Evolutionary conservation across 768 basidiomycete species (phyloP).

Genomic region (Tubosaeta brunneosetosa): DNA sequence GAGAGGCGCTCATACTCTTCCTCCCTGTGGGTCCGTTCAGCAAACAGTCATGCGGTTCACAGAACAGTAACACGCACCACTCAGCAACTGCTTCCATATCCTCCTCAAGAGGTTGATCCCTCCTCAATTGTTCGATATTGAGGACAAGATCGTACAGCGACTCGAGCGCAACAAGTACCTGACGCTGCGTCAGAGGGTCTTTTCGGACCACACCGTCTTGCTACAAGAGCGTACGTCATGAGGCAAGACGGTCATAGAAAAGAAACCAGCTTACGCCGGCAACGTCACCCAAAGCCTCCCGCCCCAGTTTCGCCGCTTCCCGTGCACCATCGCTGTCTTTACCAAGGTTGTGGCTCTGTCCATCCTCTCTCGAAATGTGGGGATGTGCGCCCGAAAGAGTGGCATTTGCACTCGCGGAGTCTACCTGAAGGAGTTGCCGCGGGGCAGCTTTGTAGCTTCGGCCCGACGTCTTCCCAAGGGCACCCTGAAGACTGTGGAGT

Average conservation of each 20-base stretch:
- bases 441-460: conserved; percentile 96
- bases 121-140: conserved; percentile 76
- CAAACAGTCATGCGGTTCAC: neutral
- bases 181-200: conserved; percentile 74
- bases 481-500: conserved; percentile 80
- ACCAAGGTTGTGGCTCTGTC: conserved; percentile 19
- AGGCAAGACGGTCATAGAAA: neutral
- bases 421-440: conserved; percentile 89
- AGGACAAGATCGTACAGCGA: conserved; percentile 80
- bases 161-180: conserved; percentile 78
- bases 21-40: conserved; percentile 42
- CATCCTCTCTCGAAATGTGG: conserved; percentile 53
- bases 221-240: conserved; percentile 30
- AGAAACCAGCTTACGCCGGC: conserved; percentile 40
- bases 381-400: conserved; percentile 39
- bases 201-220: conserved; percentile 57
- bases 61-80: conserved; percentile 39
- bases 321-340: conserved; percentile 49
- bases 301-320: conserved; percentile 72
- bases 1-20: conserved; percentile 52
- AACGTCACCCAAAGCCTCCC: conserved; percentile 62
- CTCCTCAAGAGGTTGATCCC: conserved; percentile 62
- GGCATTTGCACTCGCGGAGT: conserved; percentile 41
- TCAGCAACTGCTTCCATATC: conserved; percentile 40
- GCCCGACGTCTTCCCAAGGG: conserved; percentile 90